Evolutionary conservation across 2,329 filamentous ascomycete species (phyloP), one percentile per base, ranked within the genome.

Genomic region (Allantophomopsis cytisporea): DNA sequence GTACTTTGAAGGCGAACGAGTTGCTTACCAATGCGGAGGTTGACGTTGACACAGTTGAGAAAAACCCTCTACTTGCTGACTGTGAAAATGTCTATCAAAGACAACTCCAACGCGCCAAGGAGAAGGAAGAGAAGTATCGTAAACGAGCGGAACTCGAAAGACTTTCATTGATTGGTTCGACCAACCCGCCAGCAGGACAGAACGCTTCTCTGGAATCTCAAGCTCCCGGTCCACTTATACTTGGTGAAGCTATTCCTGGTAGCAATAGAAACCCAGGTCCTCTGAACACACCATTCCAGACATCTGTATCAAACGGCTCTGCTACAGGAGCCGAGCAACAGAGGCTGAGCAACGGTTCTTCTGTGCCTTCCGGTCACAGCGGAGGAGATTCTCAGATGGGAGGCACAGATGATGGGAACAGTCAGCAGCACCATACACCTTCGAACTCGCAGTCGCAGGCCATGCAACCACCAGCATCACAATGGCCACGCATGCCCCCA

Each of bases 1-100:
- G 86, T 32, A 76, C 80, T 2, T 64, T 95, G 39, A 91, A 88
- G 57, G 88, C 86, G 1, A 94, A 93, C 43, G 91, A 98, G 61
- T 76, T 98, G 50, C 66, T 88, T 30, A 78, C 86, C 16, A 96
- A 96, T 53, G 89, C 95, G 2, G 87, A 95, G 55, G 89, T 96
- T 28, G 89, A 96, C 59, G 81, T 96, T 45, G 76, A 77, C 34
- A 76, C 73, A 36, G 78, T 95, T 41, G 80, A 86, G 52, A 66
- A 68, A 33, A 70, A 83, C 46, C 75, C 82, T 12, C 66, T 65
- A 10, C 64, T 82, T 28, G 66, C 81, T 32, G 80, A 91, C 51
- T 95, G 87, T 64, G 86, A 95, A 47, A 80, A 74, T 36, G 71
- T 95, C 3, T 88, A 91, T 57, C 63, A 73, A 38, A 71, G 83